Conservation (phyloP, 2,329 filamentous ascomycete species). For the Apiospora sp. region DNA sequence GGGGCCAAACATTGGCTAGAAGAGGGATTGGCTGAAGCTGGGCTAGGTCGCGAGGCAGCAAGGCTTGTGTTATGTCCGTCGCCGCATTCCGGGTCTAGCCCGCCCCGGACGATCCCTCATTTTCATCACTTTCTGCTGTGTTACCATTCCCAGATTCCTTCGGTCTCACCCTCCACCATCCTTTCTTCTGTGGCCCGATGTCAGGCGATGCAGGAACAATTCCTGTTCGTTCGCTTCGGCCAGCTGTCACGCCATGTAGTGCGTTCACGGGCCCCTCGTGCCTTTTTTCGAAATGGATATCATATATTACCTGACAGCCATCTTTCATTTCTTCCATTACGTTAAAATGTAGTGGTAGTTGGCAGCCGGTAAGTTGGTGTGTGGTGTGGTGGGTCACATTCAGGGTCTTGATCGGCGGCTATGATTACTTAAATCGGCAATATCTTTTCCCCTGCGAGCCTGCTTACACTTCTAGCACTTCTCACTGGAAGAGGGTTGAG, state of each 20-base stretch:
- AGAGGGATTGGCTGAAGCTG: constrained; percentile 6
- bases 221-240: constrained; percentile 9
- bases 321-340: not conserved
- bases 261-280: not conserved
- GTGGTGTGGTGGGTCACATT: not conserved
- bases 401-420: constrained; percentile 1
- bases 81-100: constrained; percentile 8
- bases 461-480: too few relatives aligned
- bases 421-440: not conserved
- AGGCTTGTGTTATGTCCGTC: constrained; percentile 4
- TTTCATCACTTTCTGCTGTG: not conserved
- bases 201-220: constrained; percentile 10
- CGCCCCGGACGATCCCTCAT: constrained; percentile 4
- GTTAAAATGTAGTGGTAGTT: not conserved
- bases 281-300: not conserved
- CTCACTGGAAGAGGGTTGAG: too few relatives aligned
- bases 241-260: not conserved
- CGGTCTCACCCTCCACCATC: not conserved
- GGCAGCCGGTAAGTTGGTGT: not conserved
- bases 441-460: too few relatives aligned
- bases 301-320: constrained; percentile 4
- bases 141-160: not conserved
- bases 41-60: not conserved
- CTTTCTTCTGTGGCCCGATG: constrained; percentile 1
- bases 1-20: not conserved